Conservation (phyloP, 805 yeast species). For the Saturnispora bothae region DNA sequence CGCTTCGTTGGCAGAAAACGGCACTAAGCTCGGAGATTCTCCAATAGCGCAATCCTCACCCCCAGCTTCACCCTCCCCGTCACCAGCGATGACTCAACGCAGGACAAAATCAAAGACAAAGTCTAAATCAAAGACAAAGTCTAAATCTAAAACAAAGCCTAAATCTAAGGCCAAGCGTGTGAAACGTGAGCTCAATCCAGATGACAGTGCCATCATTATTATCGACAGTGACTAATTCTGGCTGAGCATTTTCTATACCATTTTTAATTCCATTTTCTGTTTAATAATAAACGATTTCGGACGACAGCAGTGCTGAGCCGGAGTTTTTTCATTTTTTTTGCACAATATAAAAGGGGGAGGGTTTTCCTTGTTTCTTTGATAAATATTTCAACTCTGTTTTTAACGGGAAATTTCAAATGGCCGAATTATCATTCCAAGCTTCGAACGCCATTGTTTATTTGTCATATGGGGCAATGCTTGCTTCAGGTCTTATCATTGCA, state of each 20-base stretch:
- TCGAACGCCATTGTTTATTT: slow-evolving; percentile 56
- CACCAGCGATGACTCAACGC: not conserved
- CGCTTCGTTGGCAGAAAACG: no score
- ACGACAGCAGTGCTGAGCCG: not conserved
- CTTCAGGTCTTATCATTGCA: slow-evolving; percentile 50
- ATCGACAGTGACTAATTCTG: slow-evolving; percentile 9
- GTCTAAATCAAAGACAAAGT: not conserved
- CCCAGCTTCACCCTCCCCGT: not conserved
- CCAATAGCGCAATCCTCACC: slow-evolving; percentile 6
- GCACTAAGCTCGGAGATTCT: slow-evolving; percentile 6
- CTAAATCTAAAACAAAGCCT: no score
- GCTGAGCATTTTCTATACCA: no score
- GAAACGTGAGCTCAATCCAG: slow-evolving; percentile 1
- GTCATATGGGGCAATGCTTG: slow-evolving; percentile 45
- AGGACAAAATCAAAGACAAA: slow-evolving; percentile 1
- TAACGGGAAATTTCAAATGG: slow-evolving; percentile 10
- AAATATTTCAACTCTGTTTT: not conserved
- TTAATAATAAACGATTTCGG: no score
- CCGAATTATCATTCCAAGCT: slow-evolving; percentile 32
- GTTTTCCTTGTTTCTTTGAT: not conserved
- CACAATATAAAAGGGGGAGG: not conserved
- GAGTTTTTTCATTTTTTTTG: not conserved
- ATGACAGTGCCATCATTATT: slow-evolving; percentile 10
- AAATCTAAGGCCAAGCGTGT: not conserved
- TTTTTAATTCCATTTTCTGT: no score